phyloP scores from a whole-genome alignment of 345 rosid genomes.

The Eucalyptus marginata region DNA sequence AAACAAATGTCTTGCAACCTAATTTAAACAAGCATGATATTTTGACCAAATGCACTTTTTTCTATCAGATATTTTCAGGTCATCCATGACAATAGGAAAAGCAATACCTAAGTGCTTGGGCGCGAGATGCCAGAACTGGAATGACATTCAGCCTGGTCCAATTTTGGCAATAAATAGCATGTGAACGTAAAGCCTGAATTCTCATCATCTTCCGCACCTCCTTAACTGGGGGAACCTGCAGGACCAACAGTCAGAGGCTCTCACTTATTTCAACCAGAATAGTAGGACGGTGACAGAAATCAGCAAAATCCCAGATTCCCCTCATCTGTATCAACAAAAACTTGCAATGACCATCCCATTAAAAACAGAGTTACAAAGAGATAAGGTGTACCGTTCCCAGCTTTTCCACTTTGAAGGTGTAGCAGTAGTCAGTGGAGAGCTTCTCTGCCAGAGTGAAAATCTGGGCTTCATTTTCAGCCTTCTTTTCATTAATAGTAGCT shows the following conservation, averaged over 20 bases:
- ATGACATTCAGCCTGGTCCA: constrained; percentile 70
- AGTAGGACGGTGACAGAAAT: background rate
- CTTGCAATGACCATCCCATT: background rate
- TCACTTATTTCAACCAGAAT: background rate
- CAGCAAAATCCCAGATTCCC: background rate
- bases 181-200: constrained; percentile 86
- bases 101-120: constrained; percentile 79
- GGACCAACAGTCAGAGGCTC: background rate
- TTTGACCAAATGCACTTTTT: background rate
- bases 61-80: background rate
- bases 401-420: constrained; percentile 56
- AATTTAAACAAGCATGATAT: background rate
- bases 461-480: constrained; percentile 33
- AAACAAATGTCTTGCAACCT: background rate
- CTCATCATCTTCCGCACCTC: constrained; percentile 79
- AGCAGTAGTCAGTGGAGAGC: constrained; percentile 83
- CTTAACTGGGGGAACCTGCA: constrained; percentile 71
- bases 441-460: constrained; percentile 65
- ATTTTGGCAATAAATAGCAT: constrained; percentile 74
- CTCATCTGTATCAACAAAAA: background rate
- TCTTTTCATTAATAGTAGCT: constrained; percentile 39
- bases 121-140: constrained; percentile 80
- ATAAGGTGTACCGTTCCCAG: constrained; percentile 42
- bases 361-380: background rate
- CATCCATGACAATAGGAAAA: background rate